Base-by-base conservation (phyloP, 139 green algal genomes). In the Zygnema circumcarinatum region DNA sequence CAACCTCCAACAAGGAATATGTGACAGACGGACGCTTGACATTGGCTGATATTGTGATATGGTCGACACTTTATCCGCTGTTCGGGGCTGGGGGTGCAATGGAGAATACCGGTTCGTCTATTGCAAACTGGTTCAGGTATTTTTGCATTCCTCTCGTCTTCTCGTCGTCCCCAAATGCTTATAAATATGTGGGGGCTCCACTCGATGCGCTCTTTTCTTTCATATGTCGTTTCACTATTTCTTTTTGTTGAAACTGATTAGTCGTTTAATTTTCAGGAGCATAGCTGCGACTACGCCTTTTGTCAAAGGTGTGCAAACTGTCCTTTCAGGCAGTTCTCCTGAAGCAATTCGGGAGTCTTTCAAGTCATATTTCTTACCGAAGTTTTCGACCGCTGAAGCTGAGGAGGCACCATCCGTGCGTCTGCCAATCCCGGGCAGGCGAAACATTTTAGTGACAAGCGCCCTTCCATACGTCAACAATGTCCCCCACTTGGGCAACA, bases 391-490 rank as follows among this genome's bases (percentile, higher is more conserved):
- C 69, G 16, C 3, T 78, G 69, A 78, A 16, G 36, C 11, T 41
- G 35, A n/a, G 3, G 7, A 7, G 35, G 69, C 7, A 41, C 7
- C 3, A 3, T 20, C 69, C 36, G n/a, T 41, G 21, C 31, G 76
- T 31, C 72, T 88, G 39, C 93, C 2, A 40, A 82, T 16, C 47
- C 39, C 11, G 86, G 93, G 93, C 3, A 62, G 92, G 40, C 88
- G 92, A 38, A 95, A 95, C 81, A 81, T 96, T 21, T 69, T 95
- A 25, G 96, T 99, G 91, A 99, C 97, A 1, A 96, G 90, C 39
- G 97, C 97, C 1, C 94, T 99, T 87, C 97, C 97, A 0, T 99
- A 99, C 84, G 97, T 99, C n/a, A 99, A 99, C 93, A 99, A 99
- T 89, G 96, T 99, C 78, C 97, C 97, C 0, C 97, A 99, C 88